These are phyloP conservation scores for Rhizoclosmatium globosum DNA, from an alignment of 192 early-diverging fungal genomes.

Conservation along the genomic window DNA sequence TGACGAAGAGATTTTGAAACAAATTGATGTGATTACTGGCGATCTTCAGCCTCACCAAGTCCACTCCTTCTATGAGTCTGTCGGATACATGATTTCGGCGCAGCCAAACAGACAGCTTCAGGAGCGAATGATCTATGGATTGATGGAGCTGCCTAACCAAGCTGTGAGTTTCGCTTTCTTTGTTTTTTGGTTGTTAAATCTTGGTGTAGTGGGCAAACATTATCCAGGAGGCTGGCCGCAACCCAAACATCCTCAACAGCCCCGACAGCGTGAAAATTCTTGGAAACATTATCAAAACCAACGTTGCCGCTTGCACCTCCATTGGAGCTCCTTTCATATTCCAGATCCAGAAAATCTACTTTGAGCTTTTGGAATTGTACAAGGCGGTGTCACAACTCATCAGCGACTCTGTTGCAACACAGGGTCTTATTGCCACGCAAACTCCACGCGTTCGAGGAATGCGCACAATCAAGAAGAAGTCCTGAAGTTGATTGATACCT, in stretches of 20 bases:
- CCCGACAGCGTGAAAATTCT: constrained; percentile 86
- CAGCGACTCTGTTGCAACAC: constrained; percentile 74
- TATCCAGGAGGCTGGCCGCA: constrained; percentile 75
- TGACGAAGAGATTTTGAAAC: constrained; percentile 89
- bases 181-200: background rate
- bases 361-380: constrained; percentile 92
- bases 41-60: constrained; percentile 93
- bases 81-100: constrained; percentile 98
- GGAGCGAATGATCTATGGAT: constrained; percentile 81
- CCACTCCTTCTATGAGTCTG: constrained; percentile 98
- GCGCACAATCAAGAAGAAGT: constrained; percentile 96
- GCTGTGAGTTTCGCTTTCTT: constrained; percentile 59
- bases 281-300: constrained; percentile 93
- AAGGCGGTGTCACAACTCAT: constrained; percentile 87
- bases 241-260: constrained; percentile 75
- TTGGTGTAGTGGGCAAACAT: constrained; percentile 77
- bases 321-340: constrained; percentile 87
- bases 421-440: constrained; percentile 89
- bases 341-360: constrained; percentile 90
- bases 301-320: constrained; percentile 89
- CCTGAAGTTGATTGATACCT: constrained; percentile 91
- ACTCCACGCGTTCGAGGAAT: constrained; percentile 89
- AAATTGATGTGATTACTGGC: constrained; percentile 82
- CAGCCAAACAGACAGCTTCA: constrained; percentile 82
- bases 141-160: constrained; percentile 90